Conservation (phyloP, 2,329 filamentous ascomycete genomes). For the Rutstroemia sp. region DNA sequence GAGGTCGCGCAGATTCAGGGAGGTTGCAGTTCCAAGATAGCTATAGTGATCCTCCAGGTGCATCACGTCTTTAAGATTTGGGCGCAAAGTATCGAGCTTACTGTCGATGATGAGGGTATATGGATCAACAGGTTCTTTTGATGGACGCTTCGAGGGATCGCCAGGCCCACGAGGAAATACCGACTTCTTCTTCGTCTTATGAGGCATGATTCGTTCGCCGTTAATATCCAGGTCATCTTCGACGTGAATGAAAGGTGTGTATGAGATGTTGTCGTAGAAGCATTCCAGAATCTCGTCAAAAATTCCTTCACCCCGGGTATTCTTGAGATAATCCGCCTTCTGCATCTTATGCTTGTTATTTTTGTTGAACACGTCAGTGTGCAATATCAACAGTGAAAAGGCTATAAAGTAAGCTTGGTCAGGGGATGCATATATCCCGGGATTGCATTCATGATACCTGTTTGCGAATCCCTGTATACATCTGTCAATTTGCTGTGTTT, state of each 20-base stretch:
- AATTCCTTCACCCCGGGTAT: slow-evolving; percentile 86
- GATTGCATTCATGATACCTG: slow-evolving; percentile 96
- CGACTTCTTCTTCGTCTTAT: slow-evolving; percentile 60
- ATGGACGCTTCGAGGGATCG: slow-evolving; percentile 56
- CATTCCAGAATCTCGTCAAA: slow-evolving; percentile 88
- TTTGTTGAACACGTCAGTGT: slow-evolving; percentile 99
- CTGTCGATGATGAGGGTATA: slow-evolving; percentile 91
- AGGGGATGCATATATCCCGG: slow-evolving; percentile 81
- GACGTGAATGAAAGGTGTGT: slow-evolving; percentile 96
- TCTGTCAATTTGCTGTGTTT: slow-evolving; percentile 96
- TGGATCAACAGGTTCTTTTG: slow-evolving; percentile 85
- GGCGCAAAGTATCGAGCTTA: slow-evolving; percentile 74
- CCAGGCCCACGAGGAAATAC: slow-evolving; percentile 58
- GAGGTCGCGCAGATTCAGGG: slow-evolving; percentile 71
- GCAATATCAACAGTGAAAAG: slow-evolving; percentile 91
- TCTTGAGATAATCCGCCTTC: slow-evolving; percentile 89
- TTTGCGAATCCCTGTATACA: slow-evolving; percentile 93
- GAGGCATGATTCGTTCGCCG: slow-evolving; percentile 61
- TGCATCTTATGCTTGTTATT: slow-evolving; percentile 99
- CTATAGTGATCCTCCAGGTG: slow-evolving; percentile 85
- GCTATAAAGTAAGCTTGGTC: slow-evolving; percentile 98
- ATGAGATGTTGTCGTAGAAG: slow-evolving; percentile 97
- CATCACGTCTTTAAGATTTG: slow-evolving; percentile 87
- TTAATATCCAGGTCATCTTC: slow-evolving; percentile 84
- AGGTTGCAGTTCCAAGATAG: slow-evolving; percentile 70